Percentiles rank a stretch among this genome's conserved stretches.
These are phyloP conservation scores for Buxus sempervirens DNA, from an alignment of 164 flowering plant genomes.

Conservation along the genomic window DNA sequence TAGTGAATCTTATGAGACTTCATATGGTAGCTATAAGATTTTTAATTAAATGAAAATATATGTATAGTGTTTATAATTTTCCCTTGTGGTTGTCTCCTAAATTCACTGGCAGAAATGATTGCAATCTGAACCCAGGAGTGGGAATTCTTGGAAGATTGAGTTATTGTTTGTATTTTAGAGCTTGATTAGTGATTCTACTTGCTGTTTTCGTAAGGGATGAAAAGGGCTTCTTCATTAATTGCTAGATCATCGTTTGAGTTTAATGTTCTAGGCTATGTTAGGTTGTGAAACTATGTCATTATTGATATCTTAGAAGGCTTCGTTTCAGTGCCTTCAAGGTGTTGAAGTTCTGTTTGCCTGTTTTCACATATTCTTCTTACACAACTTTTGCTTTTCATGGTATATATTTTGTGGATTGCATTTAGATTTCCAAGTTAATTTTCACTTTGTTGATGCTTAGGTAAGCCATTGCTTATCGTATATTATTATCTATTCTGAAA, in stretches of 20 bases:
- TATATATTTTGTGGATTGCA: not conserved
- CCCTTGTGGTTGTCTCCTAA: not conserved
- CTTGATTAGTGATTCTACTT: not conserved
- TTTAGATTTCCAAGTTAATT: no score
- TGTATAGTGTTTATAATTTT: not conserved
- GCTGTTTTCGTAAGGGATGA: no score
- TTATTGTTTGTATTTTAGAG: not conserved
- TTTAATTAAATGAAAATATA: not conserved
- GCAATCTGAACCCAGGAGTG: not conserved
- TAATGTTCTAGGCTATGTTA: no score
- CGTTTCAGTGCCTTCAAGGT: not conserved
- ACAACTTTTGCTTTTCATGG: not conserved
- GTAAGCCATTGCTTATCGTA: no score
- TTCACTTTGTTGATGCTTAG: no score
- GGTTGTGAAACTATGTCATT: not conserved
- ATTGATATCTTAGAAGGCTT: not conserved
- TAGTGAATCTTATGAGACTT: no score
- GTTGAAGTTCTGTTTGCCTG: not conserved
- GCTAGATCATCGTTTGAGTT: no score
- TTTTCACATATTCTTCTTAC: not conserved
- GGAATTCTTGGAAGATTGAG: not conserved
- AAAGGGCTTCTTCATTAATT: no score
- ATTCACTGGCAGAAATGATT: not conserved
- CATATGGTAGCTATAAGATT: not conserved
- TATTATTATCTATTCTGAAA: no score